These are phyloP conservation scores for Xylaria venustula DNA, from an alignment of 495 filamentous ascomycete genomes.

Conservation along the genomic window DNA sequence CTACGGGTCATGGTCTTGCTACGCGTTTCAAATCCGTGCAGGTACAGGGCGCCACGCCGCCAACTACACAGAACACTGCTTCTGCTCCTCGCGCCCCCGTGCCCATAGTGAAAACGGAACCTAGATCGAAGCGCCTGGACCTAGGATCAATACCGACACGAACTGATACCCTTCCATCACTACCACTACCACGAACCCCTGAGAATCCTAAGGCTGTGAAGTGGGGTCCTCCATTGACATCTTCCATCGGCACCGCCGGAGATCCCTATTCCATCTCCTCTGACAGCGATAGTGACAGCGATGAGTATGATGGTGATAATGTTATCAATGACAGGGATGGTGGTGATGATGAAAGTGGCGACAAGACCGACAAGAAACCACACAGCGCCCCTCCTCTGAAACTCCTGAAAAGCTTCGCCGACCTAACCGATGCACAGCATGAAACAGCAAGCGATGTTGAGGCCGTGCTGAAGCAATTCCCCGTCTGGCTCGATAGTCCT, in stretches of 20 bases:
- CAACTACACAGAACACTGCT: neutral
- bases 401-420: neutral
- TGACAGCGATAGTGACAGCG: conserved; percentile 5
- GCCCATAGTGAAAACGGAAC: neutral
- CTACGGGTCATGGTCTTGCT: neutral
- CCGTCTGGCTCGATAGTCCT: neutral
- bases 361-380: neutral
- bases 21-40: neutral
- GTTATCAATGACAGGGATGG: neutral
- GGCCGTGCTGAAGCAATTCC: neutral
- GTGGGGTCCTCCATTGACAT: neutral
- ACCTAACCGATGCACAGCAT: neutral
- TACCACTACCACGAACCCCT: neutral
- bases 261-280: conserved; percentile 10
- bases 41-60: neutral
- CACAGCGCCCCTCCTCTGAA: neutral
- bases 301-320: too few species aligned
- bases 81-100: neutral
- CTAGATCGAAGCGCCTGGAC: neutral
- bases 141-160: neutral
- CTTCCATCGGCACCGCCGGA: neutral
- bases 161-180: too few species aligned
- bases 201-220: neutral
- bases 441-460: conserved; percentile 7
- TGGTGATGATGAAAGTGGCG: neutral